Evolutionary conservation across 2,329 filamentous ascomycete genomes (phyloP), one percentile per base, ranked within the genome.

Genomic region (Sclerotinia minor): DNA sequence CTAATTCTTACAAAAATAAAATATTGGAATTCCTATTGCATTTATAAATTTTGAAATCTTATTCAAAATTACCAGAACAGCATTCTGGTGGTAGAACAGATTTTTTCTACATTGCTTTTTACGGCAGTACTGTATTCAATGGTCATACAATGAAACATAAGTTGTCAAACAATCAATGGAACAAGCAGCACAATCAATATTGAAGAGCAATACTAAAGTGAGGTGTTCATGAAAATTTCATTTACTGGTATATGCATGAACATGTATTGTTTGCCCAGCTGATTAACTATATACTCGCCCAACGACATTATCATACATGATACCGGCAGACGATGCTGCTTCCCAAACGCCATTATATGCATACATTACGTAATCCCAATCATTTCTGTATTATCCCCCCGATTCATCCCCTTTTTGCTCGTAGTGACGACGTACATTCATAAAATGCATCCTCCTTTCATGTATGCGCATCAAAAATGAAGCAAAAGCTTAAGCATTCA

Each of bases 251-350:
- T 54, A 32, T 32, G 19, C 5, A 45, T 59, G 29, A 44, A 45
- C 32, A 59, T 59, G n/a, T 35, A n/a, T n/a, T n/a, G n/a, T 54
- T n/a, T n/a, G 29, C 52, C 32, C 52, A 29, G n/a, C 5, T 35
- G 29, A 54, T 35, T 54, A 54, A 54, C 52, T 35, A 54, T 54
- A 54, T 54, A 29, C 32, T 29, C 19, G 29, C 8, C 35, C 52
- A n/a, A 54, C 52, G 9, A 57, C 32, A 57, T 57, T 57, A 57
- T 57, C 32, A 57, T 57, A 55, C 32, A 19, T 57, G 35, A 57
- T 57, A 57, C 53, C 53, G 21, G 21, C 52, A 54, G 52, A 54
- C 52, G 52, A 54, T n/a, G 52, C 52, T 54, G 29, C 52, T 54
- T 54, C 52, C 52, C 52, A 35, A 54, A 54, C 52, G 52, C 52